Evolutionary conservation across 208 protist genomes (phyloP).

Genomic region (Herpetomonas muscarum): DNA sequence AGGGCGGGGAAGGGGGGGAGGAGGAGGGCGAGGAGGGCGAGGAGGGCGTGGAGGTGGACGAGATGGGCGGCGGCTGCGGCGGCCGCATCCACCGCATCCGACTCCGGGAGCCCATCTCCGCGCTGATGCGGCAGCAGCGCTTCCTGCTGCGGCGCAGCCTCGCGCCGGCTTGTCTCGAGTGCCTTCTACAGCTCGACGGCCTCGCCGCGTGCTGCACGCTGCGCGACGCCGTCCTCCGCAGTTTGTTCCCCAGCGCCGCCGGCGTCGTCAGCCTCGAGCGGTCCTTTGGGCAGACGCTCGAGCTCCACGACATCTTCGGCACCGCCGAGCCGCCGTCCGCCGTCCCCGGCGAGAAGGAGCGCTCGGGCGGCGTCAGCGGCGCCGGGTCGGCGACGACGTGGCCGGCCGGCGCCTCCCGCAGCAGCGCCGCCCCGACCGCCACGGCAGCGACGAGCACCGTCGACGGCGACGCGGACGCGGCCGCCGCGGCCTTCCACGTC

Average conservation of each 20-base stretch:
- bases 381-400: background rate
- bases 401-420: too few relatives aligned
- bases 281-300: conserved; percentile 76
- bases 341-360: background rate
- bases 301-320: conserved; percentile 71
- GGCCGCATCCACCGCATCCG: conserved; percentile 84
- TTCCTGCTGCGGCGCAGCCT: conserved; percentile 69
- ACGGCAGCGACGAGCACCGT: background rate
- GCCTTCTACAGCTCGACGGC: conserved; percentile 46
- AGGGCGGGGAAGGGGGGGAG: conserved; percentile 19
- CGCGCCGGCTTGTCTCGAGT: conserved; percentile 63
- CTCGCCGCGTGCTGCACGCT: conserved; percentile 41
- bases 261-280: conserved; percentile 80
- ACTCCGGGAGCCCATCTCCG: conserved; percentile 40
- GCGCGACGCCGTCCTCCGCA: conserved; percentile 41
- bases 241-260: conserved; percentile 66
- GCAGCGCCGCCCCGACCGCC: too few relatives aligned
- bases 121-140: conserved; percentile 41
- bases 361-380: background rate
- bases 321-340: conserved; percentile 31
- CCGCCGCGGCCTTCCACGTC: background rate
- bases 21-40: conserved; percentile 42
- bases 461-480: background rate
- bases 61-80: conserved; percentile 73
- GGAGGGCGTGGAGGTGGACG: conserved; percentile 14